phyloP scores from a whole-genome alignment of 2,329 filamentous ascomycete species.

The Dactylellina sp. region DNA sequence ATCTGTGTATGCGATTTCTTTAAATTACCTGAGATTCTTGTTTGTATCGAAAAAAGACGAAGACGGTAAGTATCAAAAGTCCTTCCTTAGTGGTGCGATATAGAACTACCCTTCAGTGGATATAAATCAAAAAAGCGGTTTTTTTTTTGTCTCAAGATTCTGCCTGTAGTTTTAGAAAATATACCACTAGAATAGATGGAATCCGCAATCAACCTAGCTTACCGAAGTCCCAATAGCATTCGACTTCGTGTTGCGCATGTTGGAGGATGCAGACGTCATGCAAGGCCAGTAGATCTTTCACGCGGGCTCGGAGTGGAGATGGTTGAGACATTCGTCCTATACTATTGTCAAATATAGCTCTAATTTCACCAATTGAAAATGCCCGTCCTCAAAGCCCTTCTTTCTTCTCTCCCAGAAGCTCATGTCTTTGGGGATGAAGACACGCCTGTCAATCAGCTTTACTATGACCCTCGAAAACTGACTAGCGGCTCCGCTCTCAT shows the following conservation, averaged over 20 bases:
- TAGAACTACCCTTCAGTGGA: too few relatives aligned
- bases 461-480: conserved; percentile 26
- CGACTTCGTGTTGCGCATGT: neutral
- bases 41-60: too few relatives aligned
- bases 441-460: conserved; percentile 12
- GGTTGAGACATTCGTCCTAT: too few relatives aligned
- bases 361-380: conserved; percentile 7
- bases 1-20: too few relatives aligned
- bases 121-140: too few relatives aligned
- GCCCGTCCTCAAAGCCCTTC: conserved; percentile 18
- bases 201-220: neutral
- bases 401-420: conserved; percentile 26
- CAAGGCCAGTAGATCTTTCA: neutral
- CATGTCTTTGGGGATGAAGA: conserved; percentile 15
- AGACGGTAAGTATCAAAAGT: too few relatives aligned
- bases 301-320: too few relatives aligned
- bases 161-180: too few relatives aligned
- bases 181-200: neutral
- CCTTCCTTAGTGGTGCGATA: too few relatives aligned
- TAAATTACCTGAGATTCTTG: too few relatives aligned
- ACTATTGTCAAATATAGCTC: neutral
- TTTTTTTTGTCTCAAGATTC: too few relatives aligned
- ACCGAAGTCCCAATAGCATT: neutral
- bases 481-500: conserved; percentile 19
- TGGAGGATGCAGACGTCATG: neutral